phyloP scores from a whole-genome alignment of 2,329 filamentous ascomycete genomes.

The Dactylellina drechsleri region DNA sequence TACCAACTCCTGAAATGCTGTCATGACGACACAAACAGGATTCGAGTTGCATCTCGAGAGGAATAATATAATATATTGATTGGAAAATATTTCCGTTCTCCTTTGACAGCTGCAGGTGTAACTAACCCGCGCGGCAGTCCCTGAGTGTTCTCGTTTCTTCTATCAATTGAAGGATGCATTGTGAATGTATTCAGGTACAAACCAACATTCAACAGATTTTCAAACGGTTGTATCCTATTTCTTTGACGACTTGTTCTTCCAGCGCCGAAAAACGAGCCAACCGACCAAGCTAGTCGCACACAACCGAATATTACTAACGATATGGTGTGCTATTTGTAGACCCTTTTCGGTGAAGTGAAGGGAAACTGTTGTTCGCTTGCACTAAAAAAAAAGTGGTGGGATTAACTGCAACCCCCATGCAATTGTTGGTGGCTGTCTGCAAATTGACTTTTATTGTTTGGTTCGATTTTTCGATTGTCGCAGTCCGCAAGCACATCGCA shows the following conservation, averaged over 20 bases:
- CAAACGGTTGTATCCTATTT: constrained; percentile 7
- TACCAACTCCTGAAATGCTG: constrained; percentile 12
- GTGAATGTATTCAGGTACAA: neutral
- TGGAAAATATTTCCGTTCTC: constrained; percentile 1
- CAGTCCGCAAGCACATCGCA: constrained; percentile 16
- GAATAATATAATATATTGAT: neutral
- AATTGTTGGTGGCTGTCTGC: no score
- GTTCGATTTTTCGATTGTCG: constrained; percentile 19
- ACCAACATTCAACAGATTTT: constrained; percentile 6
- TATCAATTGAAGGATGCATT: neutral
- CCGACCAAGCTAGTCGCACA: neutral
- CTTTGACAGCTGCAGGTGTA: constrained; percentile 13
- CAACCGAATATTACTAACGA: constrained; percentile 14
- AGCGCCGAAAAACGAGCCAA: constrained; percentile 5
- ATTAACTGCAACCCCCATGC: no score
- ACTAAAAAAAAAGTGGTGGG: neutral
- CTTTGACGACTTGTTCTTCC: constrained; percentile 15
- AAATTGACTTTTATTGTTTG: neutral
- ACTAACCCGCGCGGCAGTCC: neutral
- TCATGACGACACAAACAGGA: constrained; percentile 14
- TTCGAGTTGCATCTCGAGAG: constrained; percentile 11
- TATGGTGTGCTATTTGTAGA: constrained; percentile 34
- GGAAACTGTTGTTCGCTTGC: constrained; percentile 7
- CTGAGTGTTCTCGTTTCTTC: no score
- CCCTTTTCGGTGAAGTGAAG: constrained; percentile 13